A percentile compares a stretch with the other conserved stretches of the same genome.
Evolutionary conservation across 805 yeast species (phyloP).

Genomic region (Yamadazyma sp.): DNA sequence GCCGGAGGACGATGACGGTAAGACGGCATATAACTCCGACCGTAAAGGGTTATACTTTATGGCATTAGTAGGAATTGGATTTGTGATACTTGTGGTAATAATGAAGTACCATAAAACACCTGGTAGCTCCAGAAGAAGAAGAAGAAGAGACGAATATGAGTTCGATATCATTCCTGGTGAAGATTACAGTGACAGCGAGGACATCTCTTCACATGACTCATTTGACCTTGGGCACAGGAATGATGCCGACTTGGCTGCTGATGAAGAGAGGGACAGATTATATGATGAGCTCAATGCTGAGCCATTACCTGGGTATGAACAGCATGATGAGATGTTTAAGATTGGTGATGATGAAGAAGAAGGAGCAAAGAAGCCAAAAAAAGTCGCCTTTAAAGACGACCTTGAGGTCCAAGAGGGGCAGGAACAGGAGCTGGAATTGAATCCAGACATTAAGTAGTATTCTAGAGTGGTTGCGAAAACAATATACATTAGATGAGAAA

Average conservation of each 20-base stretch:
- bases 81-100: conserved; percentile 46
- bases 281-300: conserved; percentile 43
- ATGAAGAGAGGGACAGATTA: conserved; percentile 40
- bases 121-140: conserved; percentile 41
- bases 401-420: not conserved
- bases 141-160: conserved; percentile 68
- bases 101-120: conserved; percentile 45
- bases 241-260: conserved; percentile 21
- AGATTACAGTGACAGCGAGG: conserved; percentile 45
- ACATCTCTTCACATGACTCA: conserved; percentile 30
- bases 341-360: conserved; percentile 42
- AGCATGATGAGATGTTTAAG: conserved; percentile 36
- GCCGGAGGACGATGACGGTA: conserved; percentile 43
- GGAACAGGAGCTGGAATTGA: no score
- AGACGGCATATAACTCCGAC: conserved; percentile 33
- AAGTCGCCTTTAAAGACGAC: conserved; percentile 9
- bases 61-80: conserved; percentile 59
- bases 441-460: no score
- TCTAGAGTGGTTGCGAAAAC: no score
- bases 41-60: conserved; percentile 64
- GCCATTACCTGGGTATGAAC: conserved; percentile 34
- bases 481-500: no score
- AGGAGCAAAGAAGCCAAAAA: conserved; percentile 9
- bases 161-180: conserved; percentile 77
- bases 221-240: conserved; percentile 33